A percentile compares a stretch with the other conserved stretches of the same genome.
phyloP scores from a whole-genome alignment of 2,329 filamentous ascomycete species.

The Talaromyces sp. region DNA sequence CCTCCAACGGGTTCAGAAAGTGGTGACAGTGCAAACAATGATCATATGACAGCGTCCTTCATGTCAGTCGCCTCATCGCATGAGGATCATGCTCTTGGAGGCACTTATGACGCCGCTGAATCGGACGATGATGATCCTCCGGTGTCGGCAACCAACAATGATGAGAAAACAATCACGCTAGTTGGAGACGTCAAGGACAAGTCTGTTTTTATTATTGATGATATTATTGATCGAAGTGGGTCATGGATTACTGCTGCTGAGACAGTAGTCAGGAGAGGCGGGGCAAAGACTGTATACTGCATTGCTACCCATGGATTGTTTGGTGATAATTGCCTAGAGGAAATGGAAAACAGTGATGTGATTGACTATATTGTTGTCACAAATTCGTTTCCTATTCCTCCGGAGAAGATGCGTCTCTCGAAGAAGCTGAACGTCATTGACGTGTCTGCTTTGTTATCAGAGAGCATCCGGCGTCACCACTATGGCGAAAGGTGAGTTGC shows the following conservation, averaged over 20 bases:
- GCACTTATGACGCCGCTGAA: conserved; percentile 74
- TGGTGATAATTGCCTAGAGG: conserved; percentile 79
- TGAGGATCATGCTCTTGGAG: conserved; percentile 68
- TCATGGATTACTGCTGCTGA: conserved; percentile 98
- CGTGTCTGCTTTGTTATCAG: conserved; percentile 77
- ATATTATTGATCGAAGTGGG: conserved; percentile 97
- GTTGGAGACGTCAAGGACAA: conserved; percentile 88
- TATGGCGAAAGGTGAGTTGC: conserved; percentile 70
- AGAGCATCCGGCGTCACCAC: conserved; percentile 93
- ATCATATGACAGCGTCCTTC: conserved; percentile 77
- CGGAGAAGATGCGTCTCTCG: conserved; percentile 62
- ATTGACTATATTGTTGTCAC: conserved; percentile 94
- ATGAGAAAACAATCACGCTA: conserved; percentile 95
- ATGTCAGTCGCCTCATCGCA: conserved; percentile 76
- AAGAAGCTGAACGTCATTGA: conserved; percentile 87
- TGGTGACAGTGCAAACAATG: conserved; percentile 54
- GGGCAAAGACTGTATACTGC: conserved; percentile 90
- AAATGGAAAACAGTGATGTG: conserved; percentile 86
- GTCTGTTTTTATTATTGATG: conserved; percentile 90
- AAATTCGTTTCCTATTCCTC: conserved; percentile 89
- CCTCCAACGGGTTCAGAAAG: conserved; percentile 46
- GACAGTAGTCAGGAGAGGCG: conserved; percentile 87
- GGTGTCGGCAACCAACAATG: conserved; percentile 56
- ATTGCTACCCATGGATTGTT: conserved; percentile 97
- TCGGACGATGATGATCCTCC: conserved; percentile 80